These are phyloP conservation scores for Aquanectria penicillioides DNA, from an alignment of 2,329 filamentous ascomycete species.

Conservation along the genomic window DNA sequence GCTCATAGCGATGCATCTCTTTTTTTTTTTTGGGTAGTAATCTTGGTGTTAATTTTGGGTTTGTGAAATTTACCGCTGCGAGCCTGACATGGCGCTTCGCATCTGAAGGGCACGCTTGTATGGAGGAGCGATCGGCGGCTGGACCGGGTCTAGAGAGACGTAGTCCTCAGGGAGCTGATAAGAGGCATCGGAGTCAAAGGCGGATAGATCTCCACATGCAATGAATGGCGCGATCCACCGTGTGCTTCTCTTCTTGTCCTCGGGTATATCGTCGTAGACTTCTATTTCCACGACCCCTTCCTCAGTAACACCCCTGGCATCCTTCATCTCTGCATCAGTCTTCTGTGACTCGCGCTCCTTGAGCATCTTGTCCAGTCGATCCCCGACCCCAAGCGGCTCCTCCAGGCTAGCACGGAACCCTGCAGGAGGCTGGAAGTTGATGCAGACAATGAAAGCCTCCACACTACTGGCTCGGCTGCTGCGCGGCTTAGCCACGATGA, in stretches of 20 bases:
- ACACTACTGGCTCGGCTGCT: constrained; percentile 96
- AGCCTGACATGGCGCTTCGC: constrained; percentile 48
- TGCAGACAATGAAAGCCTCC: constrained; percentile 95
- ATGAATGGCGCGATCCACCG: constrained; percentile 96
- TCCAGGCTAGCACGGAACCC: constrained; percentile 82
- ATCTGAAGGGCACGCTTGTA: constrained; percentile 93
- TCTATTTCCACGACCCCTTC: constrained; percentile 58
- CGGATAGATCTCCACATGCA: constrained; percentile 94
- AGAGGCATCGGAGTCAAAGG: constrained; percentile 95
- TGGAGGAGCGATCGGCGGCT: constrained; percentile 94
- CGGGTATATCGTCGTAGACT: constrained; percentile 57
- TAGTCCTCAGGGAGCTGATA: constrained; percentile 89
- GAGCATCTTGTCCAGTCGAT: constrained; percentile 62
- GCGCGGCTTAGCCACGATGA: constrained; percentile 91
- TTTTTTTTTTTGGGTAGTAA: constrained; percentile 10
- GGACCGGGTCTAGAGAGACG: constrained; percentile 88
- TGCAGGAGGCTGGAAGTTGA: constrained; percentile 83
- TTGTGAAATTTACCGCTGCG: constrained; percentile 36
- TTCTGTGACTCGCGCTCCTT: constrained; percentile 52
- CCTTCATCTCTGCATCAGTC: constrained; percentile 57
- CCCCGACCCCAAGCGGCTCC: constrained; percentile 75
- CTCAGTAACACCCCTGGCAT: constrained; percentile 42
- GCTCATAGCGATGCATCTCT: neutral
- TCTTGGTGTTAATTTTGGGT: constrained; percentile 28
- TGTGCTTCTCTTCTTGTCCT: constrained; percentile 50